These are phyloP conservation scores for Wickerhamiella infanticola DNA, from an alignment of 1,139 yeast genomes.

Conservation along the genomic window DNA sequence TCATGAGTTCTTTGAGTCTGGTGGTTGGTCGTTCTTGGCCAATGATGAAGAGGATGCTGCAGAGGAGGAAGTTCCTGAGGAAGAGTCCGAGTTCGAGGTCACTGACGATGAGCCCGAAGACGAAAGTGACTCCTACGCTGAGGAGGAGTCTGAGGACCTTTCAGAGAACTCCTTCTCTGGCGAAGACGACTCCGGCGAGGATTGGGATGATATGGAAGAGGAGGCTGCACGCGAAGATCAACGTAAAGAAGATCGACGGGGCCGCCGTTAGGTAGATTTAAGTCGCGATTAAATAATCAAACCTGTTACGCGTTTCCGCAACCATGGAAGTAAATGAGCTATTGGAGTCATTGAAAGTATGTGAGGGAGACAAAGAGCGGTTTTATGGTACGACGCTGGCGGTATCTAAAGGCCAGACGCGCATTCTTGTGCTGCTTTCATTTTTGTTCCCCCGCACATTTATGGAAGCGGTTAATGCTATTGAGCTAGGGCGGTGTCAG, in stretches of 20 bases:
- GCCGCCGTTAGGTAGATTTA: neutral
- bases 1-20: constrained; percentile 76
- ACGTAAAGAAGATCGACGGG: constrained; percentile 7
- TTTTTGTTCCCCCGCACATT: constrained; percentile 16
- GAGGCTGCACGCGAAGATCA: constrained; percentile 22
- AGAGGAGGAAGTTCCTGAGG: constrained; percentile 30
- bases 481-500: constrained; percentile 12
- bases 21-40: constrained; percentile 87
- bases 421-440: constrained; percentile 13
- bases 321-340: constrained; percentile 6
- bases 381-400: constrained; percentile 5
- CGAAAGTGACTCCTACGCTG: constrained; percentile 14
- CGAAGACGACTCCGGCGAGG: constrained; percentile 24
- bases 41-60: constrained; percentile 39
- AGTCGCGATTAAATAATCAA: neutral
- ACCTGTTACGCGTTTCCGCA: neutral
- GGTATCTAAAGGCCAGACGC: constrained; percentile 5
- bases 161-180: constrained; percentile 10
- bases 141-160: constrained; percentile 14
- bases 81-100: constrained; percentile 25
- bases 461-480: constrained; percentile 13
- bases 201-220: constrained; percentile 26
- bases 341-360: constrained; percentile 2
- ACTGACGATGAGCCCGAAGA: constrained; percentile 21
- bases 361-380: neutral